phyloP scores from a whole-genome alignment of 2,329 filamentous ascomycete species.

The Apiospora aurea region DNA sequence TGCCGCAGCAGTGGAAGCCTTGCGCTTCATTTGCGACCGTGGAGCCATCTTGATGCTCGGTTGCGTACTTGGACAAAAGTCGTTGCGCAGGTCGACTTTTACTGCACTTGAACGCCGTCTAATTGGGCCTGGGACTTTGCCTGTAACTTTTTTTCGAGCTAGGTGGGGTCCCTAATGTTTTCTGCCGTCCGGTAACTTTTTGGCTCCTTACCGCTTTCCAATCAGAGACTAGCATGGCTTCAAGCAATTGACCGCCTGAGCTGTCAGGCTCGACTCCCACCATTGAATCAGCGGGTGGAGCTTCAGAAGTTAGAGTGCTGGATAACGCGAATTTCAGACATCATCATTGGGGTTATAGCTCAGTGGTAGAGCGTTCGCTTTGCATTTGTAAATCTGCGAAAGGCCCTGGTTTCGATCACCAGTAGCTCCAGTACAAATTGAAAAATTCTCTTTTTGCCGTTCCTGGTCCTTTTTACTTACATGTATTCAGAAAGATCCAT shows the following conservation, averaged over 20 bases:
- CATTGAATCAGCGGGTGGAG: background rate
- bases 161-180: conserved; percentile 12
- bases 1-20: conserved; percentile 63
- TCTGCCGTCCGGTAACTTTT: background rate
- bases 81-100: conserved; percentile 20
- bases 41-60: conserved; percentile 45
- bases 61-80: conserved; percentile 8
- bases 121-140: conserved; percentile 4
- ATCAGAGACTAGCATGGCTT: background rate
- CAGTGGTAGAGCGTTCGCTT: conserved; percentile 19
- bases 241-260: background rate
- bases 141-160: conserved; percentile 16
- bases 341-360: conserved; percentile 11
- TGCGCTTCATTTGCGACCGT: conserved; percentile 66
- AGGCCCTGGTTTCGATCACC: conserved; percentile 20
- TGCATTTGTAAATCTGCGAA: conserved; percentile 1
- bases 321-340: background rate
- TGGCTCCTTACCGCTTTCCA: background rate
- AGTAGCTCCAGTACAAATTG: background rate
- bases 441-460: background rate
- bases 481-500: too few relatives aligned
- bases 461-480: background rate
- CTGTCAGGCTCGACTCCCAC: background rate
- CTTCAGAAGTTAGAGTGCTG: background rate
- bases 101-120: conserved; percentile 15